phyloP scores from a whole-genome alignment of 106 monocot genomes.

The Cymbidium sinense region DNA sequence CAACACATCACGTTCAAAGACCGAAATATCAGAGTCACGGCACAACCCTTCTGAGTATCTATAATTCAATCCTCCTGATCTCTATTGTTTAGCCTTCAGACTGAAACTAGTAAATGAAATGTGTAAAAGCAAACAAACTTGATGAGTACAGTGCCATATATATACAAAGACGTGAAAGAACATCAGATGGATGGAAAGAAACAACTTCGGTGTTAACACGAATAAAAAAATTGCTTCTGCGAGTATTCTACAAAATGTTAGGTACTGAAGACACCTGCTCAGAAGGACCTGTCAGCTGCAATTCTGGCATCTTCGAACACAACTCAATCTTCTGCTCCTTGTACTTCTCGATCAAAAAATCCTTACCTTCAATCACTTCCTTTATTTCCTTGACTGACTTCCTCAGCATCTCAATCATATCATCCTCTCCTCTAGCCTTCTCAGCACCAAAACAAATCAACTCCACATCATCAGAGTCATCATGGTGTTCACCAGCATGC shows the following conservation, averaged over 20 bases:
- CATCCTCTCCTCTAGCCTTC: constrained; percentile 14
- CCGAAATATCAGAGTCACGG: too few relatives aligned
- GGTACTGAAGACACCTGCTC: not conserved
- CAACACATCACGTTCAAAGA: too few relatives aligned
- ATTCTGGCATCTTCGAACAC: constrained; percentile 17
- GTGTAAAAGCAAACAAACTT: too few relatives aligned
- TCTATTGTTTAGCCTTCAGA: too few relatives aligned
- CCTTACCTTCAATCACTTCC: constrained; percentile 24
- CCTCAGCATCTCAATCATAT: constrained; percentile 19
- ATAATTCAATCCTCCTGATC: too few relatives aligned
- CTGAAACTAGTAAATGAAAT: too few relatives aligned
- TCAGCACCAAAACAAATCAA: constrained; percentile 2
- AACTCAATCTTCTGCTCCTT: constrained; percentile 26
- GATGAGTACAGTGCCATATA: too few relatives aligned
- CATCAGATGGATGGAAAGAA: too few relatives aligned
- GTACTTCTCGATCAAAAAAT: constrained; percentile 21
- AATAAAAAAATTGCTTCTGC: too few relatives aligned
- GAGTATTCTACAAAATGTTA: not conserved
- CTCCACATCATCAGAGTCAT: not conserved
- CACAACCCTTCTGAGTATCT: too few relatives aligned
- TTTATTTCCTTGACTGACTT: constrained; percentile 14
- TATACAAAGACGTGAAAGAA: too few relatives aligned
- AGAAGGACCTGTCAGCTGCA: constrained; percentile 17
- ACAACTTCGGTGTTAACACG: too few relatives aligned
- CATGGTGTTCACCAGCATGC: constrained; percentile 13